phyloP scores from a whole-genome alignment of 805 yeast species.

The Pichia rugopelliculosa region DNA sequence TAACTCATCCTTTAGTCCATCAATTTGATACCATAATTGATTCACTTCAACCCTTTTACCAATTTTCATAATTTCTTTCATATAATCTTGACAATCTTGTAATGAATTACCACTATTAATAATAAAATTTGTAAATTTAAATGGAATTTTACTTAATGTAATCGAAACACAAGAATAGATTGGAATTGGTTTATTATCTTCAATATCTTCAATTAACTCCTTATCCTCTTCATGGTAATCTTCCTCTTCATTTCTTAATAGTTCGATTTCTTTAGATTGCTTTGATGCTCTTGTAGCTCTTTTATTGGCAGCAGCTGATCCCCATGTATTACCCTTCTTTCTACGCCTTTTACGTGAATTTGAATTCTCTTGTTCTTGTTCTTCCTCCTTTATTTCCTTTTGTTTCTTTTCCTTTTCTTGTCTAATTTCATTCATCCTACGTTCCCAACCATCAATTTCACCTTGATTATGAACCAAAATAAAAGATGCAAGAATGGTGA shows the following conservation, averaged over 20 bases:
- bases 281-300: slow-evolving; percentile 23
- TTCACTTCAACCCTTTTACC: slow-evolving; percentile 58
- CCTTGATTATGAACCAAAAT: slow-evolving; percentile 43
- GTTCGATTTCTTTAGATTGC: slow-evolving; percentile 11
- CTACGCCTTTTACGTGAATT: slow-evolving; percentile 22
- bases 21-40: slow-evolving; percentile 79
- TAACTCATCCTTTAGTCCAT: slow-evolving; percentile 61
- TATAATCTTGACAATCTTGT: slow-evolving; percentile 48
- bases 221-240: slow-evolving; percentile 17
- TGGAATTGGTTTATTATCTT: slow-evolving; percentile 38
- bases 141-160: slow-evolving; percentile 57
- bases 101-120: slow-evolving; percentile 54
- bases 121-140: slow-evolving; percentile 55
- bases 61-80: slow-evolving; percentile 51
- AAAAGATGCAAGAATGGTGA: slow-evolving; percentile 42
- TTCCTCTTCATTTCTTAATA: slow-evolving; percentile 12
- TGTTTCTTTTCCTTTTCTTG: slow-evolving; percentile 21
- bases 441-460: slow-evolving; percentile 41
- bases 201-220: slow-evolving; percentile 22
- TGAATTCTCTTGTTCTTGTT: slow-evolving; percentile 13
- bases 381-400: slow-evolving; percentile 15
- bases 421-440: slow-evolving; percentile 24
- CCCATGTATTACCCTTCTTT: slow-evolving; percentile 19
- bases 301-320: slow-evolving; percentile 14
- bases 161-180: slow-evolving; percentile 59